Evolutionary conservation across 345 rosid species (phyloP), one percentile per base, ranked within the genome.

Genomic region (Dimocarpus longan): DNA sequence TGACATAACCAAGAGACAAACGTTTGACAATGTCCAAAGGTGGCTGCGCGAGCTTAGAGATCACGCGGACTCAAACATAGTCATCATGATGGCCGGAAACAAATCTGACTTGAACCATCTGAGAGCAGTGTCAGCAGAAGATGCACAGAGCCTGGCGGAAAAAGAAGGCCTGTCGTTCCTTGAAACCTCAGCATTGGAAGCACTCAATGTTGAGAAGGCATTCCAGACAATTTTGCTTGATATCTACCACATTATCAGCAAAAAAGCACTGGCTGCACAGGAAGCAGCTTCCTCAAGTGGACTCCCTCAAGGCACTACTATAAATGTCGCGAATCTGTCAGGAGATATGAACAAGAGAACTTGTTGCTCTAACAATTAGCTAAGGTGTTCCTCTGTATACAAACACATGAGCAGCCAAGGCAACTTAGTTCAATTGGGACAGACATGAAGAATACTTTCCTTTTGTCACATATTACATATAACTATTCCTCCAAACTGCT

Each of bases 31-130:
- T 46, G 89, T 87, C 69, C 82, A 71, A 37, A 84, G 94, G 79
- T 91, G 94, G 94, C 85, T 91, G 8, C 90, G 88, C 6, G 94
- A 91, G 62, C 82, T 89, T 46, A 77, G 94, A 39, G 92, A 91
- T 68, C 92, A 91, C 11, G 94, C 94, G 1, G 94, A 91, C 78
- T 91, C 94, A 74, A 91, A 91, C 89, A 89, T 91, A 54, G 94
- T 91, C 68, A 86, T 91, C 37, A 88, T 91, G 91, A 56, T 91
- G 91, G 91, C 91, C 1, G 94, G 94, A 18, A 91, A 91, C 85
- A 91, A 91, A 68, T 83, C 89, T 19, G 94, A 91, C 66, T 84
- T 91, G 76, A 89, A 88, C 59, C 94, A 91, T 63, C 82, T 91
- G 19, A 48, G 91, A 56, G 83, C 90, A 1, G 85, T 91, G 32